Evolutionary conservation across 1,139 yeast genomes (phyloP), one percentile per base, ranked within the genome.

Genomic region (Candida freyschussii): DNA sequence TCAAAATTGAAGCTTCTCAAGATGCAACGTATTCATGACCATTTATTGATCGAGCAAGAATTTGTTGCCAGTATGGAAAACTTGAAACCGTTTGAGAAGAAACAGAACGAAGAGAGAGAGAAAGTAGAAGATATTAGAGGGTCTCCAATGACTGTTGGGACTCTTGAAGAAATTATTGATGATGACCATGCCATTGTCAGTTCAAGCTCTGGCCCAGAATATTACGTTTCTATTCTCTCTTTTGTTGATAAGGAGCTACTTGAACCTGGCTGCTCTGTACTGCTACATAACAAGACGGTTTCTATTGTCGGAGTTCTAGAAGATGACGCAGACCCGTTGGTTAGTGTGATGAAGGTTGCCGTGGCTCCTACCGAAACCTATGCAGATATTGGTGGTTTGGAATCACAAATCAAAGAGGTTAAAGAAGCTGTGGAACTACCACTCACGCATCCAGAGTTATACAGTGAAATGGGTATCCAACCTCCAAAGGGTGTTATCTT

Each of bases 121-220:
- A 87, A 89, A 60, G 83, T 93, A 38, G 97, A 91, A 55, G 96
- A 89, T 50, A 75, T 91, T 56, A 77, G 98, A 60, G 98, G 99
- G 9, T 78, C 87, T 28, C 99, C 99, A 37, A 82, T 91, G 86
- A 81, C 95, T 25, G 85, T 93, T 40, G 99, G 99, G 29, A 87
- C 96, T 4, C 69, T 91, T 53, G 98, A 91, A 57, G 99, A 91
- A 63, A 84, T 93, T 40, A 86, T 91, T 48, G 98, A 91, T 57
- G 98, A 91, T 59, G 98, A 91, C 58, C 98, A 93, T 60, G 99
- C 98, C 14, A 93, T 91, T 65, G 97, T 91, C 27, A 86, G 96
- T 24, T 79, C 94, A 35, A 80, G 95, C 5, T 86, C 96, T 10
- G 97, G 97, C 17, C 95, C 96, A 7, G 98, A 93, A 62, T 93